phyloP scores from a whole-genome alignment of 148 eudicot genomes.

The Rhododendron molle region DNA sequence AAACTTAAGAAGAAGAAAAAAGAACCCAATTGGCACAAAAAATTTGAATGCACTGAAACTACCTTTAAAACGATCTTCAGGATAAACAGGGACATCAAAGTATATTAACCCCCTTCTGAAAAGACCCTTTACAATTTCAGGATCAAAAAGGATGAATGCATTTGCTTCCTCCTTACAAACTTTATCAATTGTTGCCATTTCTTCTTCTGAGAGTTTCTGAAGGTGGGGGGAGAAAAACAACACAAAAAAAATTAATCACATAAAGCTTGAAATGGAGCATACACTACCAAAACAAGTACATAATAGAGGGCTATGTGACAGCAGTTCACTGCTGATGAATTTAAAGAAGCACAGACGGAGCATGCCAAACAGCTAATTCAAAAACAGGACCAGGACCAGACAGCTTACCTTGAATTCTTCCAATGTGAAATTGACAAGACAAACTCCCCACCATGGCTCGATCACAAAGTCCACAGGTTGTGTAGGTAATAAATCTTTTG shows the following conservation, averaged over 20 bases:
- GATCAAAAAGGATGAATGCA: slow-evolving; percentile 79
- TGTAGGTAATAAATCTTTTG: slow-evolving; percentile 84
- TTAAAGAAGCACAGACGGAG: neutral
- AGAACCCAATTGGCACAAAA: neutral
- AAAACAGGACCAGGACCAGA: neutral
- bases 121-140: slow-evolving; percentile 77
- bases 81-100: slow-evolving; percentile 88
- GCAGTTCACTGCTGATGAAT: neutral
- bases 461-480: slow-evolving; percentile 81
- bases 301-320: slow-evolving; percentile 1
- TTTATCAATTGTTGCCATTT: slow-evolving; percentile 92
- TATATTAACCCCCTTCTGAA: slow-evolving; percentile 78
- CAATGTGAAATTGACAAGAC: slow-evolving; percentile 91
- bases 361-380: neutral
- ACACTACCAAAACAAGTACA: neutral
- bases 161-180: slow-evolving; percentile 97
- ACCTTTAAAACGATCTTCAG: slow-evolving; percentile 97
- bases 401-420: slow-evolving; percentile 91
- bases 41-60: slow-evolving; percentile 7
- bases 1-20: neutral
- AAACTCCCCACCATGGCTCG: slow-evolving; percentile 99
- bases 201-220: slow-evolving; percentile 98
- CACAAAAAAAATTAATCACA: neutral
- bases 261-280: neutral
- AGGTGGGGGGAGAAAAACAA: neutral